phyloP scores from a whole-genome alignment of 2,329 filamentous ascomycete species.

The Davidsoniella australis region DNA sequence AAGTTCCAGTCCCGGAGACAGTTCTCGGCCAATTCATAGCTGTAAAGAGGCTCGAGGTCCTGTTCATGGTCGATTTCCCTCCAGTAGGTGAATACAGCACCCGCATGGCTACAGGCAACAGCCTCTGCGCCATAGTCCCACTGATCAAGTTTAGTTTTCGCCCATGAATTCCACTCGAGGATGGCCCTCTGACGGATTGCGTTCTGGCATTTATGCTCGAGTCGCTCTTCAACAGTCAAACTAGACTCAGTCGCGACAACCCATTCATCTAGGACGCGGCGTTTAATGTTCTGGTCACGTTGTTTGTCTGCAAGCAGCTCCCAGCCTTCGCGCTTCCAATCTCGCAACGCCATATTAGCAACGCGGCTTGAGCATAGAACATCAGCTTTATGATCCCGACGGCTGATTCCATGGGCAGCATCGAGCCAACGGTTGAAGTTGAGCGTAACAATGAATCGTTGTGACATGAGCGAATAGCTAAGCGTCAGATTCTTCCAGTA shows the following conservation, averaged over 20 bases:
- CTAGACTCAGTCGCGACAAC: slow-evolving; percentile 2
- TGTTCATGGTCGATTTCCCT: neutral
- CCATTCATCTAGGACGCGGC: slow-evolving; percentile 12
- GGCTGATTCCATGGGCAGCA: neutral
- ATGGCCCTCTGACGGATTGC: slow-evolving; percentile 1
- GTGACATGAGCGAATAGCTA: slow-evolving; percentile 8
- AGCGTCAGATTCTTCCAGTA: slow-evolving; percentile 14
- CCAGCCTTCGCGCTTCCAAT: slow-evolving; percentile 9
- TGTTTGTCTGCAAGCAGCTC: slow-evolving; percentile 8
- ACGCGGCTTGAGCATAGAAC: slow-evolving; percentile 9
- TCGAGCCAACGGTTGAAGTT: slow-evolving; percentile 13
- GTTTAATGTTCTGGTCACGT: slow-evolving; percentile 8
- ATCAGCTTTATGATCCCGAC: slow-evolving; percentile 9
- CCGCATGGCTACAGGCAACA: slow-evolving; percentile 2
- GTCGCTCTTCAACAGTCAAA: neutral
- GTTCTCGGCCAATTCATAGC: slow-evolving; percentile 1
- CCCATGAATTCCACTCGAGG: slow-evolving; percentile 3
- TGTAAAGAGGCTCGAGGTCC: slow-evolving; percentile 5
- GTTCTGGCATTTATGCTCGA: slow-evolving; percentile 4
- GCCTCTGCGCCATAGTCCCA: neutral
- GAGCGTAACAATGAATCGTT: slow-evolving; percentile 4
- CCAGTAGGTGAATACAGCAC: neutral
- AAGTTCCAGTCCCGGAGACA: slow-evolving; percentile 11
- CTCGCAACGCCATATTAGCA: slow-evolving; percentile 7
- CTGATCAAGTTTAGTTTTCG: neutral